Evolutionary conservation across 176 grass and related monocot genomes (phyloP).

Genomic region (Hyparrhenia diplandra): DNA sequence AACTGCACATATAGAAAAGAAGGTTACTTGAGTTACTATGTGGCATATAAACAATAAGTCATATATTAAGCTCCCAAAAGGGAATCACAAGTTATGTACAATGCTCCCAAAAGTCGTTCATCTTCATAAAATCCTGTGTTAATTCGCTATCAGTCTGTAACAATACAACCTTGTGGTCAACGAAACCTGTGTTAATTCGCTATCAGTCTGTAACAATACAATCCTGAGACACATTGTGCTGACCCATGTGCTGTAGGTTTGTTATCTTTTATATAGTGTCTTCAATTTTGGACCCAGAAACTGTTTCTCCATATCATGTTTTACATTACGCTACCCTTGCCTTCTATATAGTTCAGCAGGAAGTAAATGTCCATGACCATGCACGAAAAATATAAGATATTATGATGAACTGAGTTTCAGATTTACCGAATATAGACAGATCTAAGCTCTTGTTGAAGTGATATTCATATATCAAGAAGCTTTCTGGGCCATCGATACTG

Average conservation of each 20-base stretch:
- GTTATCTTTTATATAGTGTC: background rate
- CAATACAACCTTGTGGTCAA: background rate
- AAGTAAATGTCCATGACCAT: background rate
- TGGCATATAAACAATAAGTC: background rate
- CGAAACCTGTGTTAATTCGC: no score
- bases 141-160: background rate
- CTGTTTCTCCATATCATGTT: background rate
- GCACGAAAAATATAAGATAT: background rate
- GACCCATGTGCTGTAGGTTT: background rate
- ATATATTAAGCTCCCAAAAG: background rate
- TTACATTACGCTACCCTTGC: background rate
- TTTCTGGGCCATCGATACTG: constrained; percentile 62
- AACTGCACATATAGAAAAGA: constrained; percentile 9
- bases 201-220: no score
- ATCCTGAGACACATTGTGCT: background rate
- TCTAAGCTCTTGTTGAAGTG: constrained; percentile 59
- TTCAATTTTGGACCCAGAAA: background rate
- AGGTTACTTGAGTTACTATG: background rate
- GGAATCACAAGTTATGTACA: background rate
- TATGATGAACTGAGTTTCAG: background rate
- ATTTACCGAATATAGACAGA: constrained; percentile 53
- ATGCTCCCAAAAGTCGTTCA: background rate
- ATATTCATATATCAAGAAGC: constrained; percentile 58
- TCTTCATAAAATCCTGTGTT: background rate
- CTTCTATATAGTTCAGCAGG: background rate